phyloP scores from a whole-genome alignment of 164 flowering plant species.

The Saururus chinensis region DNA sequence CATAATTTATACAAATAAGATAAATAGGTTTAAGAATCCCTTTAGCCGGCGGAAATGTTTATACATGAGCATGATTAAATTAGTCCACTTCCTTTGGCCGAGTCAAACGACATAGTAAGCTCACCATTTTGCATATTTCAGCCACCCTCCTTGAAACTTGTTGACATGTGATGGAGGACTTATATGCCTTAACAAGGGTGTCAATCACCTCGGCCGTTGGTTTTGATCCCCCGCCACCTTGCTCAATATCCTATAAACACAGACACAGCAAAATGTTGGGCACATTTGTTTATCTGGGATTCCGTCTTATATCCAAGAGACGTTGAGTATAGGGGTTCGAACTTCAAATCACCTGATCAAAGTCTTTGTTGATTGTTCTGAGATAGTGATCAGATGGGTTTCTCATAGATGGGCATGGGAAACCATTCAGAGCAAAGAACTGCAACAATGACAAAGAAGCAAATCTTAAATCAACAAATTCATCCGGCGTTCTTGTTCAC shows the following conservation, averaged over 20 bases:
- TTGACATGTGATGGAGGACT: conserved; percentile 24
- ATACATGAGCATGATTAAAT: background rate
- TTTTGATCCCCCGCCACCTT: conserved; percentile 18
- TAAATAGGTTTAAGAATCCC: too few relatives aligned
- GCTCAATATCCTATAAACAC: conserved; percentile 20
- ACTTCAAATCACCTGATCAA: conserved; percentile 34
- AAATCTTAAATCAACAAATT: background rate
- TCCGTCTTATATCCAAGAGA: background rate
- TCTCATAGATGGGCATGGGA: conserved; percentile 55
- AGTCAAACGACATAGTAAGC: background rate
- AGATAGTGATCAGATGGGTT: conserved; percentile 85
- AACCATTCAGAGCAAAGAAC: conserved; percentile 60
- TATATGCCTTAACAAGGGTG: conserved; percentile 33
- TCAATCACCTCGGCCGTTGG: conserved; percentile 24
- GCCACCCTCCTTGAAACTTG: conserved; percentile 18
- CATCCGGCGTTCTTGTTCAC: too few relatives aligned
- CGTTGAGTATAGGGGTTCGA: background rate
- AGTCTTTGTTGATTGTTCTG: conserved; percentile 61
- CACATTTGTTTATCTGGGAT: background rate
- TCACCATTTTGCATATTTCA: conserved; percentile 23
- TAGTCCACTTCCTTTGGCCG: background rate
- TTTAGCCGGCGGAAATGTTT: background rate
- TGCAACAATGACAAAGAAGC: conserved; percentile 10
- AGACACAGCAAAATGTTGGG: background rate
- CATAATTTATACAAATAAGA: background rate